A percentile compares a stretch with the other conserved stretches of the same genome.
phyloP scores from a whole-genome alignment of 225 moss, liverwort and hornwort genomes.

The Neckera pumila region DNA sequence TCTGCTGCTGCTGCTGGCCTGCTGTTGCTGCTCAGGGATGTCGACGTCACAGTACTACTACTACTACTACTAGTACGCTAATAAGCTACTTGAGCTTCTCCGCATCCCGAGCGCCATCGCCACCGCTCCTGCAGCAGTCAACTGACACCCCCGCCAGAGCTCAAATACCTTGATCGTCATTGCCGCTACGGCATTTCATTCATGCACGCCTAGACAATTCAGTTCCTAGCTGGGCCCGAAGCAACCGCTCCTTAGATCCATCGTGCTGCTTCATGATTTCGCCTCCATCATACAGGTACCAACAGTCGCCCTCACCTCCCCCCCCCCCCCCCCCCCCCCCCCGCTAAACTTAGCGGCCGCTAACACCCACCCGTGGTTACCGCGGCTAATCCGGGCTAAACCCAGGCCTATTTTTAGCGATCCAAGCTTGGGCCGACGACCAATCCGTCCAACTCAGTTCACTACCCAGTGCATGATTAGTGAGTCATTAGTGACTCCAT shows the following conservation, averaged over 20 bases:
- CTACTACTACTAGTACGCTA: no score
- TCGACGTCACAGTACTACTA: background rate
- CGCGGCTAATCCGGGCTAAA: background rate
- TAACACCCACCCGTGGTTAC: background rate
- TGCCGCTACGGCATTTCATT: background rate
- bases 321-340: background rate
- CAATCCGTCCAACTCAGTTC: background rate
- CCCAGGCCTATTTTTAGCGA: background rate
- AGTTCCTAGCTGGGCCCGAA: background rate
- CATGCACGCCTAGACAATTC: background rate
- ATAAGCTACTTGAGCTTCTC: background rate
- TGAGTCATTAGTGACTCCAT: background rate
- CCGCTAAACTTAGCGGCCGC: background rate
- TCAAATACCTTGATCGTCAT: background rate
- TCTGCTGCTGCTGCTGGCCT: background rate
- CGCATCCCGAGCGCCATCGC: background rate
- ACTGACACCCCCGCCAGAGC: background rate
- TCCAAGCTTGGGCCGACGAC: background rate
- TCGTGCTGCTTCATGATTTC: constrained; percentile 9
- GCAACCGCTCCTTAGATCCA: background rate
- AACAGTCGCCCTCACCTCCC: background rate
- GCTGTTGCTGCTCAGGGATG: background rate
- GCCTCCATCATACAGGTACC: background rate
- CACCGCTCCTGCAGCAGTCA: background rate
- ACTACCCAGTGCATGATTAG: background rate